Percentiles rank a stretch among this genome's conserved stretches.
Conservation (phyloP, 2,329 filamentous ascomycete species). For the Penicillium hordei region DNA sequence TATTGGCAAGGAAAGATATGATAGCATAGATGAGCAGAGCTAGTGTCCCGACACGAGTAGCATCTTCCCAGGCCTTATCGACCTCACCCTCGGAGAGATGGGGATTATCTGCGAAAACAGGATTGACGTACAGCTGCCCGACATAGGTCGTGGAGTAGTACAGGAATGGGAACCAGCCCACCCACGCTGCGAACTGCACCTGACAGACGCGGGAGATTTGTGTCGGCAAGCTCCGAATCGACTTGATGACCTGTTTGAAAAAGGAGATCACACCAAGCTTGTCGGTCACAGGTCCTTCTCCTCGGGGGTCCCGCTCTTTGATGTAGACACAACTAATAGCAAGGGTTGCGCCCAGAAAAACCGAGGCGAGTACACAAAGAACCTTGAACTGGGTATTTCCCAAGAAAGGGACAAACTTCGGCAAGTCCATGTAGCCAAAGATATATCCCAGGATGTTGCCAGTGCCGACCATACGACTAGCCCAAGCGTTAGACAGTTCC, state of each 20-base stretch:
- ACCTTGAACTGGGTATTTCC: slow-evolving; percentile 91
- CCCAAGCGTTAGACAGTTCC: slow-evolving; percentile 91
- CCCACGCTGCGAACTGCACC: slow-evolving; percentile 84
- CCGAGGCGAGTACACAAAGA: slow-evolving; percentile 78
- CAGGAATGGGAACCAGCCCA: slow-evolving; percentile 92
- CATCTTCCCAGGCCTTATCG: slow-evolving; percentile 76
- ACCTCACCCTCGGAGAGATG: slow-evolving; percentile 74
- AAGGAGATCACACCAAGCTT: slow-evolving; percentile 71
- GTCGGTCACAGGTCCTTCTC: slow-evolving; percentile 62
- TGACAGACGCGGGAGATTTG: slow-evolving; percentile 80
- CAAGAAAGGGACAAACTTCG: slow-evolving; percentile 71
- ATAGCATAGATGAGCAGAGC: slow-evolving; percentile 86
- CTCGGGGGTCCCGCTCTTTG: slow-evolving; percentile 74
- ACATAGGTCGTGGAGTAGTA: slow-evolving; percentile 96
- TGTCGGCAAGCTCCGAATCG: slow-evolving; percentile 74
- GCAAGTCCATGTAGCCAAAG: slow-evolving; percentile 79
- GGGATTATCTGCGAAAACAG: slow-evolving; percentile 73
- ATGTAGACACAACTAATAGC: slow-evolving; percentile 68
- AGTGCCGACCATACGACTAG: slow-evolving; percentile 78
- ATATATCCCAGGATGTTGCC: slow-evolving; percentile 91
- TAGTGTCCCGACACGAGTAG: slow-evolving; percentile 83
- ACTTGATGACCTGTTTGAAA: slow-evolving; percentile 73
- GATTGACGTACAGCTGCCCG: slow-evolving; percentile 87
- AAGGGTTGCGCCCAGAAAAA: slow-evolving; percentile 70
- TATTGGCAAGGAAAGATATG: slow-evolving; percentile 76